A percentile compares a stretch with the other conserved stretches of the same genome.
These are phyloP conservation scores for Fusarium fracticaudum DNA, from an alignment of 2,329 filamentous ascomycete genomes.

Conservation along the genomic window DNA sequence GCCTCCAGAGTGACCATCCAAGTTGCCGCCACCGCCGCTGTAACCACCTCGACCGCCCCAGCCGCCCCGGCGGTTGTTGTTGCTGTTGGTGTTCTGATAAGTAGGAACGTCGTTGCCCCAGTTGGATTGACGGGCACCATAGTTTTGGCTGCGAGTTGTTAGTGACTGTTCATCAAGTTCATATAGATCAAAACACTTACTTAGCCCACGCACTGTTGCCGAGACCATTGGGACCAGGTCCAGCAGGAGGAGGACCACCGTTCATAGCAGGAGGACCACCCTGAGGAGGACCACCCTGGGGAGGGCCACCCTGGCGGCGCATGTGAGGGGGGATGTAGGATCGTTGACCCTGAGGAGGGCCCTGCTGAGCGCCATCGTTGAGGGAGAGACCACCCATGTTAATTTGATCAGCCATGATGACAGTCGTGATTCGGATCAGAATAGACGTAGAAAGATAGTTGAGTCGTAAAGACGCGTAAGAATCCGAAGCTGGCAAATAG, in stretches of 20 bases:
- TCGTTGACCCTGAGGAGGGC: conserved; percentile 53
- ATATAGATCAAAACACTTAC: conserved; percentile 54
- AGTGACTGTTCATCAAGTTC: conserved; percentile 3
- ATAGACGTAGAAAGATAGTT: conserved; percentile 30
- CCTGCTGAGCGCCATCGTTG: conserved; percentile 52
- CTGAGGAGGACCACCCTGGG: conserved; percentile 25
- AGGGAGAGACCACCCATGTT: conserved; percentile 82
- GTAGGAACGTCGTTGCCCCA: conserved; percentile 46
- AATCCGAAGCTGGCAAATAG: conserved; percentile 29
- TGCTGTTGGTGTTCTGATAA: conserved; percentile 32
- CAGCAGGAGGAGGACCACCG: conserved; percentile 28
- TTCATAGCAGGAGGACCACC: conserved; percentile 23
- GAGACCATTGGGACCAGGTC: conserved; percentile 56
- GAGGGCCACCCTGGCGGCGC: conserved; percentile 57
- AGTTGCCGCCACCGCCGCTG: conserved; percentile 49
- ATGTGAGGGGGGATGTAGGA: conserved; percentile 90
- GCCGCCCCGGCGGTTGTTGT: conserved; percentile 48
- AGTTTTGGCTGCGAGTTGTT: conserved; percentile 42
- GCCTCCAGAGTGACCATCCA: conserved; percentile 79
- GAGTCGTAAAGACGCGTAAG: conserved; percentile 34
- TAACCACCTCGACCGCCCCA: conserved; percentile 51
- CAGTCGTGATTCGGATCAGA: conserved; percentile 38
- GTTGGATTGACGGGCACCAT: conserved; percentile 49
- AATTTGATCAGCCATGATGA: conserved; percentile 83
- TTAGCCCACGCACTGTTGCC: conserved; percentile 73